Base-by-base conservation (phyloP, 495 filamentous ascomycete species). In the Amphirosellinia nigrospora region DNA sequence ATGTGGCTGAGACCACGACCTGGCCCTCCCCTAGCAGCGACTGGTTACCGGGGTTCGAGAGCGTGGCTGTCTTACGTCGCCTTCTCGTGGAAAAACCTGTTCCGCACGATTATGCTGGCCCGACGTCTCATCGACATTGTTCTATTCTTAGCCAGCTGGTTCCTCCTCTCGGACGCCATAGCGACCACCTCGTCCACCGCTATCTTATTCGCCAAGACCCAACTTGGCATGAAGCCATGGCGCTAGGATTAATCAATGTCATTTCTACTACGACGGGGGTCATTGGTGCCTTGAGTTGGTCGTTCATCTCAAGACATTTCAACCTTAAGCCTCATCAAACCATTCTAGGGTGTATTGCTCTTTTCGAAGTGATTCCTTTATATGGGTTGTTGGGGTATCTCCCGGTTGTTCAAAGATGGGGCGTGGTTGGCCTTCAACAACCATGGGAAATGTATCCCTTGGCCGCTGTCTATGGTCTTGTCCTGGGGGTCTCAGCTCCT, bases 371-470 rank as follows among this genome's bases (percentile, higher is more conserved):
- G 63, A 97, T 99, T 46, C 96, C 96, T 0, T 68, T 98, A 3
- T 99, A 99, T 75, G 95, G 94, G 0, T 86, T 99, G 2, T 79
- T 97, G 15, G 95, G 95, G 0, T 99, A 95, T 75, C 85, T 98
- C 26, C 94, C 94, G 3, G 89, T 93, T 7, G 87, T 99, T 66
- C 83, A 89, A 73, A 83, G 83, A 26, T 86, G 90, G 76, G 95
- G 94, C 0, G 87, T 91, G 15, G 82, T 95, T 41, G 96, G 96
- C 4, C 86, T 99, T 32, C 94, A 97, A 74, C 90, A 94, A 72
- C 92, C 91, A 13, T 97, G 94, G 93, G 96, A 99, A 77, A 97
- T 99, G 94, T 98, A 96, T 77, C 92, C 93, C 3, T 82, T 99
- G 2, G 94, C 93, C 0, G 91, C 91, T 7, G 86, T 99, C 55